Evolutionary conservation across 75 land plant genomes (phyloP).

Genomic region (Sequoiadendron giganteum): DNA sequence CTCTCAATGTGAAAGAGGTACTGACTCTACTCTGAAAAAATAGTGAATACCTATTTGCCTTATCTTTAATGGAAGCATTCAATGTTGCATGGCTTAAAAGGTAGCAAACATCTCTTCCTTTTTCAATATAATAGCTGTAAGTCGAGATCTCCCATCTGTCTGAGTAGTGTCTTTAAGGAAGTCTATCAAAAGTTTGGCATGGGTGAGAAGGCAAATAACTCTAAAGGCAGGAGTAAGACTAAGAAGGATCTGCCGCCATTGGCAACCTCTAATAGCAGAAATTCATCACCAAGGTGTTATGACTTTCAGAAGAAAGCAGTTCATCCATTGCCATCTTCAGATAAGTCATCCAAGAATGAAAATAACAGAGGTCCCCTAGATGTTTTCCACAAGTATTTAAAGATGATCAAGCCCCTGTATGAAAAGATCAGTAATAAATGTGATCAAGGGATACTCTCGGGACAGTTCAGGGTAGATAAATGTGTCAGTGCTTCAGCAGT

Average conservation of each 20-base stretch:
- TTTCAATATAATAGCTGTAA: background rate
- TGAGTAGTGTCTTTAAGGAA: background rate
- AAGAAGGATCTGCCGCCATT: background rate
- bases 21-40: no score
- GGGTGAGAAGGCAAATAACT: background rate
- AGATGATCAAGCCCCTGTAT: constrained; percentile 47
- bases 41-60: background rate
- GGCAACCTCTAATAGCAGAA: background rate
- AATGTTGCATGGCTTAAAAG: no score
- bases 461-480: background rate
- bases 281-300: background rate
- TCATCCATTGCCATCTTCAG: background rate
- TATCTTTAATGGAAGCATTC: background rate
- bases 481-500: constrained; percentile 8
- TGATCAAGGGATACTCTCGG: background rate
- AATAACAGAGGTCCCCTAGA: constrained; percentile 29
- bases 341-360: background rate
- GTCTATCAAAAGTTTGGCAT: background rate
- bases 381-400: constrained; percentile 49
- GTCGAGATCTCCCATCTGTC: background rate
- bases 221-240: background rate
- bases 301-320: background rate
- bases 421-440: constrained; percentile 27
- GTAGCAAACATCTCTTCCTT: no score
- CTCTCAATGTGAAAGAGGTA: no score